Conservation (phyloP, 1,284 basidiomycete genomes). For the Phlebopus sp. region DNA sequence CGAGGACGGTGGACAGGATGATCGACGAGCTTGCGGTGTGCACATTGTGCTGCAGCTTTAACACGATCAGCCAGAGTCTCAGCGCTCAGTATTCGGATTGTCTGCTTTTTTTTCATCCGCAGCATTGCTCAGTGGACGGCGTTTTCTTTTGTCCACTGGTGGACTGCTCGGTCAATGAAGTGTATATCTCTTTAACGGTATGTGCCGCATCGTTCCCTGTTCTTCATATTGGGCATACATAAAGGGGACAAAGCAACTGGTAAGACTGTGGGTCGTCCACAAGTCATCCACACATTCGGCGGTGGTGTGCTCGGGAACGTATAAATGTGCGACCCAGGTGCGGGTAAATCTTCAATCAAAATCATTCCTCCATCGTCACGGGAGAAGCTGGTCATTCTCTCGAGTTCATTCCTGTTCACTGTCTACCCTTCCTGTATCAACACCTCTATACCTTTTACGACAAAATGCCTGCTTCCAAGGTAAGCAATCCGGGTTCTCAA, state of each 20-base stretch:
- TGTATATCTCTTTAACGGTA: too few relatives aligned
- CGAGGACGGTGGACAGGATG: too few relatives aligned
- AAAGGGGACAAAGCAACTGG: conserved; percentile 11
- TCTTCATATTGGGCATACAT: not conserved
- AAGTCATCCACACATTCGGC: conserved; percentile 2
- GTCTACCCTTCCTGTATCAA: not conserved
- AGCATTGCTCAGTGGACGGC: too few relatives aligned
- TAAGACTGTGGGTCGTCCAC: conserved; percentile 3
- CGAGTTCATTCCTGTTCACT: not conserved
- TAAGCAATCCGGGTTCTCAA: not conserved
- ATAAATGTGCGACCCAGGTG: conserved; percentile 2
- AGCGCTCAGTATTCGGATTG: too few relatives aligned
- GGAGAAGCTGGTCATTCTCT: conserved; percentile 25
- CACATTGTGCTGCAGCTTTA: too few relatives aligned
- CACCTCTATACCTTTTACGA: not conserved
- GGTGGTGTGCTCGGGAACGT: not conserved
- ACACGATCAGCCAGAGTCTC: too few relatives aligned
- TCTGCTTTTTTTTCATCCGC: too few relatives aligned
- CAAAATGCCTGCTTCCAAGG: conserved; percentile 13
- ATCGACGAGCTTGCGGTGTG: too few relatives aligned
- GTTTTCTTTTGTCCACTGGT: too few relatives aligned
- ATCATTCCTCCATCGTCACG: not conserved
- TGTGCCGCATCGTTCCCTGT: not conserved
- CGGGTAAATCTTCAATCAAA: not conserved
- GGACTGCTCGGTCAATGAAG: too few relatives aligned